Base-by-base conservation (phyloP, 371 early-diverging fungal genomes). In the Smittium culicis region DNA sequence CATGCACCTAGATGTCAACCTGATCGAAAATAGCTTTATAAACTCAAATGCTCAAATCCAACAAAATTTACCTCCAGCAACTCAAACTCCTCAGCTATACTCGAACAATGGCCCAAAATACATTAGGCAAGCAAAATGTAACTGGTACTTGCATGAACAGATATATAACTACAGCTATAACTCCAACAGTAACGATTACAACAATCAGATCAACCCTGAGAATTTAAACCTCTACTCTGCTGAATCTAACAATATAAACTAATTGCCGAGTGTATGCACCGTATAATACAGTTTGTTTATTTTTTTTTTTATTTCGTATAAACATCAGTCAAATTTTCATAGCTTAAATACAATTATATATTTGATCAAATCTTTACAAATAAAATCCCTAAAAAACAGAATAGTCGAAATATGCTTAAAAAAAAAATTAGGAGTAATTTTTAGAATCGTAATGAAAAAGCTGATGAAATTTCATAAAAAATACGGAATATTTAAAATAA, bases 121-220 rank as follows among this genome's bases (percentile, higher is more conserved):
- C 25, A 57, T 57, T 57, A n/a, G n/a, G 67, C 71, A 60, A 71
- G 71, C 35, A 35, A 73, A 85, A 27, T 91, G 86, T 30, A 72
- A 80, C 64, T 96, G 97, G 97, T 81, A 86, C 54, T 69, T 96
- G 69, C 94, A 96, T 35, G 97, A 94, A 72, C 95, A 96, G 79
- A 88, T 89, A 0, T 89, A 92, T 72, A 90, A 90, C 71, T 90
- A 91, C 73, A 34, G 24, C 62, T 35, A 62, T 35, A 80, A 79
- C 32, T 89, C 86, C 73, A 80, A 81, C 1, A 85, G 85, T 16
- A 78, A 83, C 54, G 62, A 77, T 31, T 68, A 69, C 24, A 76
- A 81, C 64, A 55, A n/a, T n/a, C n/a, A n/a, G n/a, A n/a, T 34
- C 24, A 67, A 79, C 63, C 88, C 88, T 0, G 90, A 89, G 73